These are phyloP conservation scores for Ascochyta rabiei DNA, from an alignment of 2,329 filamentous ascomycete species.

Conservation along the genomic window DNA sequence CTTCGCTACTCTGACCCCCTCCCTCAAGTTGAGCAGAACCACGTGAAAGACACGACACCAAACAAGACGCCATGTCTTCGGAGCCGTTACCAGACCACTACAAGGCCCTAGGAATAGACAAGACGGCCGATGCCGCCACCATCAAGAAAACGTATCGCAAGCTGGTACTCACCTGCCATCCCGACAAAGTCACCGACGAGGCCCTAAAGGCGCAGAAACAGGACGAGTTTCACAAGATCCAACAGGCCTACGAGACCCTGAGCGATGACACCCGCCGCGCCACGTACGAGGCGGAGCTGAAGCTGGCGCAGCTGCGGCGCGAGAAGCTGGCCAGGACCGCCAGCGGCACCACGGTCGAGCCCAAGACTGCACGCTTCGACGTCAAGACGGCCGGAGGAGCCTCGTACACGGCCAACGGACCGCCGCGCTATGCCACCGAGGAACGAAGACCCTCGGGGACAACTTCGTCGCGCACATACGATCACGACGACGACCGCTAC, in stretches of 20 bases:
- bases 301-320: conserved; percentile 68
- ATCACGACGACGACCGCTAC: conserved; percentile 46
- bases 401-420: conserved; percentile 23
- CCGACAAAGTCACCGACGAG: conserved; percentile 86
- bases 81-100: conserved; percentile 75
- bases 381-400: conserved; percentile 37
- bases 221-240: conserved; percentile 89
- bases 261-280: conserved; percentile 74
- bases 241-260: conserved; percentile 90
- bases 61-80: conserved; percentile 45
- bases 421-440: conserved; percentile 39
- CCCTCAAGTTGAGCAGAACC: background rate
- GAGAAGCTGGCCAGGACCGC: conserved; percentile 55
- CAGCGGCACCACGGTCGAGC: conserved; percentile 31
- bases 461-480: conserved; percentile 3
- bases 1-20: background rate
- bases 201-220: conserved; percentile 77
- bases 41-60: conserved; percentile 4
- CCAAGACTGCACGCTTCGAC: conserved; percentile 44
- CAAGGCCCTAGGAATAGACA: conserved; percentile 73
- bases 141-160: conserved; percentile 85
- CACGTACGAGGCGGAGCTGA: conserved; percentile 79
- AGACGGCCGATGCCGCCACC: conserved; percentile 70
- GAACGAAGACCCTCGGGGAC: conserved; percentile 35
- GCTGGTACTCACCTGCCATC: conserved; percentile 85